These are phyloP conservation scores for Yamadazyma atmosphaerica DNA, from an alignment of 1,139 yeast genomes.

Conservation along the genomic window DNA sequence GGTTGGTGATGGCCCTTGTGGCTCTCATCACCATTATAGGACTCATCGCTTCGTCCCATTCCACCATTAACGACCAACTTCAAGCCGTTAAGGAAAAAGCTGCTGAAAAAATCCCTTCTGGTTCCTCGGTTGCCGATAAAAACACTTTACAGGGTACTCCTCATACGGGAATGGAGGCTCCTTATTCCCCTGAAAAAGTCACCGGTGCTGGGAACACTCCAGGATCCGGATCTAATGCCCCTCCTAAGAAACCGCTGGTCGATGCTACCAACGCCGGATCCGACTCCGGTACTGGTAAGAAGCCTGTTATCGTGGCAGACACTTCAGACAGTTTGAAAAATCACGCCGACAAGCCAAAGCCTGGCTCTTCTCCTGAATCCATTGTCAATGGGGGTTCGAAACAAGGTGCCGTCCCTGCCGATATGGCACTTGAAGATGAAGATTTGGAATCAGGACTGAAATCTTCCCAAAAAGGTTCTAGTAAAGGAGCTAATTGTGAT, in stretches of 20 bases:
- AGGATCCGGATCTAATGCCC: conserved; percentile 6
- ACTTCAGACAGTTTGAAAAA: conserved; percentile 16
- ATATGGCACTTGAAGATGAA: too few species aligned
- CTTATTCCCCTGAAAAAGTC: conserved; percentile 24
- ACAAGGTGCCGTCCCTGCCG: too few species aligned
- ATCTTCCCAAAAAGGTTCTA: too few species aligned
- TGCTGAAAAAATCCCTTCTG: conserved; percentile 21
- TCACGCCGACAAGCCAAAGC: conserved; percentile 14
- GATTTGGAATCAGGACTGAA: too few species aligned
- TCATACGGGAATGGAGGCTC: conserved; percentile 36
- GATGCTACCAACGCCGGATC: too few species aligned
- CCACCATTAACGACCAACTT: conserved; percentile 25
- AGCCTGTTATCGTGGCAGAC: conserved; percentile 16
- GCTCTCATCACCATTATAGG: conserved; percentile 36
- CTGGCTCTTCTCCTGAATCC: too few species aligned
- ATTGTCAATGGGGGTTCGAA: too few species aligned
- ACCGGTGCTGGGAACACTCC: conserved; percentile 6
- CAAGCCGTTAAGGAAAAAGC: conserved; percentile 29
- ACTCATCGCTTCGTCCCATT: conserved; percentile 37
- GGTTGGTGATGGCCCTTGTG: conserved; percentile 35
- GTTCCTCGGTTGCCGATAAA: conserved; percentile 16
- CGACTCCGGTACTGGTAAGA: conserved; percentile 6
- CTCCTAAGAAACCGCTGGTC: conserved; percentile 17
- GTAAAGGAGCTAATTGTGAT: conserved; percentile 20
- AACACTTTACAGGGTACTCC: conserved; percentile 38